phyloP scores from a whole-genome alignment of 805 yeast species.

The Starmerella floris region DNA sequence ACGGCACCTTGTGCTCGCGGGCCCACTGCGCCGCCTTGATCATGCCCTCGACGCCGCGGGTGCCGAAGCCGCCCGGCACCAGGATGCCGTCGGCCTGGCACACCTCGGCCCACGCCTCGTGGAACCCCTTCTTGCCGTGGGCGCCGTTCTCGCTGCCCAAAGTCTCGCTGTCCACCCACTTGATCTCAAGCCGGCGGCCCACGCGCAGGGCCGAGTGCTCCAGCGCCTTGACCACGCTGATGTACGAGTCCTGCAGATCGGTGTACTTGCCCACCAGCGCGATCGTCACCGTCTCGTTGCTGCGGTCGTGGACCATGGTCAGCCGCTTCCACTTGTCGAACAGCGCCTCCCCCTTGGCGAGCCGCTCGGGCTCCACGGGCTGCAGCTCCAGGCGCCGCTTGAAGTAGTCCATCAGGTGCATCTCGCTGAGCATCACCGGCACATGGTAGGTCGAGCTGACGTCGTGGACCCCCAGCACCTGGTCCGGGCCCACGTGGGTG shows the following conservation, averaged over 20 bases:
- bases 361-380: slow-evolving; percentile 39
- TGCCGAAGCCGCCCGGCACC: slow-evolving; percentile 97
- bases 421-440: slow-evolving; percentile 79
- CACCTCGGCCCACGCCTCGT: slow-evolving; percentile 88
- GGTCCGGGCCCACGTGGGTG: slow-evolving; percentile 97
- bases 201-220: slow-evolving; percentile 93
- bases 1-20: slow-evolving; percentile 88
- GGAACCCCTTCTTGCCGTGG: slow-evolving; percentile 69
- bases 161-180: slow-evolving; percentile 92
- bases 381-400: slow-evolving; percentile 48
- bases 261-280: slow-evolving; percentile 98
- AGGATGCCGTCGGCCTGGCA: slow-evolving; percentile 92
- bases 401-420: slow-evolving; percentile 65
- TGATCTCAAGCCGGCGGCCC: slow-evolving; percentile 67
- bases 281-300: slow-evolving; percentile 77
- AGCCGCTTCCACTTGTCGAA: slow-evolving; percentile 67
- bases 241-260: slow-evolving; percentile 83
- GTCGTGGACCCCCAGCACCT: slow-evolving; percentile 92
- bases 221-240: slow-evolving; percentile 85
- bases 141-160: slow-evolving; percentile 49
- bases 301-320: slow-evolving; percentile 67
- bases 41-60: slow-evolving; percentile 98
- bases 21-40: slow-evolving; percentile 94
- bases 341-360: slow-evolving; percentile 51
- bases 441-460: slow-evolving; percentile 95